These are phyloP conservation scores for Lolium perenne DNA, from an alignment of 176 grass and related monocot species.

Conservation along the genomic window DNA sequence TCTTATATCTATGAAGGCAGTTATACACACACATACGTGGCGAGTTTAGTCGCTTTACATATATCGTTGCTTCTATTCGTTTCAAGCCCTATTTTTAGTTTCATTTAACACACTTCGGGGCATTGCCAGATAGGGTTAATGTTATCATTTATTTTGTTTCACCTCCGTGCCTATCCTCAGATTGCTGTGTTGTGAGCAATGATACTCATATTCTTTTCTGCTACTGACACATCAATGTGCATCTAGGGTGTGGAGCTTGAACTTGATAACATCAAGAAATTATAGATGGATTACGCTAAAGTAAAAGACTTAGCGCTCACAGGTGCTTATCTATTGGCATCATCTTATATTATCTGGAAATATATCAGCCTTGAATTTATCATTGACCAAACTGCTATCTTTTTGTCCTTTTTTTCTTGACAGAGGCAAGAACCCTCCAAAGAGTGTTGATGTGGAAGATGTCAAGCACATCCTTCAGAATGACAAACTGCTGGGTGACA, in stretches of 20 bases:
- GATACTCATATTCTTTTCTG: background rate
- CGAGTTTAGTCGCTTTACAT: constrained; percentile 40
- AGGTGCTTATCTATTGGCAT: constrained; percentile 42
- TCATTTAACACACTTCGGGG: background rate
- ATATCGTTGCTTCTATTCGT: background rate
- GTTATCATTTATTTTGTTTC: constrained; percentile 4
- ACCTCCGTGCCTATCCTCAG: background rate
- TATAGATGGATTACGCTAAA: constrained; percentile 66
- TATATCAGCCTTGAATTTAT: background rate
- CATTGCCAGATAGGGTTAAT: background rate
- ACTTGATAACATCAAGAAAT: constrained; percentile 66
- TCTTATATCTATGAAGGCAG: constrained; percentile 81
- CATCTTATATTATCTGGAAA: background rate
- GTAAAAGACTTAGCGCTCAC: constrained; percentile 66
- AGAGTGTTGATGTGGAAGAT: constrained; percentile 48
- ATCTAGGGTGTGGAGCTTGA: constrained; percentile 68
- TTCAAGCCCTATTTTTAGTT: background rate
- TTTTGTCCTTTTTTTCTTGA: background rate
- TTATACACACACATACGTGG: constrained; percentile 68
- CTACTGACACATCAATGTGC: constrained; percentile 40
- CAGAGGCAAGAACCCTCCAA: constrained; percentile 64
- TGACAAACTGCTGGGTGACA: constrained; percentile 53
- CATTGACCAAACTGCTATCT: background rate
- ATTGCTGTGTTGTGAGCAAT: constrained; percentile 3
- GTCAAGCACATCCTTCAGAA: constrained; percentile 56